A percentile compares a stretch with the other conserved stretches of the same genome.
phyloP scores from a whole-genome alignment of 2,329 filamentous ascomycete species.

The Helicocarpus griseus region DNA sequence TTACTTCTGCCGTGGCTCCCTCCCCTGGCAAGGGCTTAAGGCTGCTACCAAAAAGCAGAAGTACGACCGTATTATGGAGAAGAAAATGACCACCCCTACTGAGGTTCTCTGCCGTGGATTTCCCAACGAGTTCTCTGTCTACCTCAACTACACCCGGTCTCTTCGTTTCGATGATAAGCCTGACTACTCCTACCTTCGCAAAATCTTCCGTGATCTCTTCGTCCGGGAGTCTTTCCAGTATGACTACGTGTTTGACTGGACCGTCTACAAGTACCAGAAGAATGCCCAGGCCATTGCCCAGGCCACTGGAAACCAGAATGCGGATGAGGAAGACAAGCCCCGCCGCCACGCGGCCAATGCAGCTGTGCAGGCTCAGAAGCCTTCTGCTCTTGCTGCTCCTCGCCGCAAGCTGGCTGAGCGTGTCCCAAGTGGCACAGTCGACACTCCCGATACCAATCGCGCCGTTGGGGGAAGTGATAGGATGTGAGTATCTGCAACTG shows the following conservation, averaged over 20 bases:
- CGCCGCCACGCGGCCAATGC: slow-evolving; percentile 55
- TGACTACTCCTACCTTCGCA: slow-evolving; percentile 98
- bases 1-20: slow-evolving; percentile 98
- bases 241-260: slow-evolving; percentile 99
- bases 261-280: slow-evolving; percentile 99
- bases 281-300: slow-evolving; percentile 91
- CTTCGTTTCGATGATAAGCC: slow-evolving; percentile 99
- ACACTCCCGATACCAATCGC: slow-evolving; percentile 64
- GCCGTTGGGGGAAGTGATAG: slow-evolving; percentile 73
- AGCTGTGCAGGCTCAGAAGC: slow-evolving; percentile 54
- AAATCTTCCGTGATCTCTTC: slow-evolving; percentile 99
- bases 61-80: slow-evolving; percentile 99
- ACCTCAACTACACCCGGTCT: slow-evolving; percentile 97
- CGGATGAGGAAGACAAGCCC: slow-evolving; percentile 63
- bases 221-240: slow-evolving; percentile 99
- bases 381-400: slow-evolving; percentile 62
- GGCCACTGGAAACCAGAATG: slow-evolving; percentile 58
- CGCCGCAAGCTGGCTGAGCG: slow-evolving; percentile 78
- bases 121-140: slow-evolving; percentile 99
- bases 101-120: slow-evolving; percentile 98
- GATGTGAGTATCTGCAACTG: slow-evolving; percentile 82
- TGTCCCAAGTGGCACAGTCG: slow-evolving; percentile 44
- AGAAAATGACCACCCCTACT: slow-evolving; percentile 99
- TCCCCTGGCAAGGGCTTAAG: slow-evolving; percentile 97
- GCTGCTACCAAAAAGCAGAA: slow-evolving; percentile 99